These are phyloP conservation scores for Euphrasia confusa DNA, from an alignment of 257 asterid genomes.

Conservation along the genomic window DNA sequence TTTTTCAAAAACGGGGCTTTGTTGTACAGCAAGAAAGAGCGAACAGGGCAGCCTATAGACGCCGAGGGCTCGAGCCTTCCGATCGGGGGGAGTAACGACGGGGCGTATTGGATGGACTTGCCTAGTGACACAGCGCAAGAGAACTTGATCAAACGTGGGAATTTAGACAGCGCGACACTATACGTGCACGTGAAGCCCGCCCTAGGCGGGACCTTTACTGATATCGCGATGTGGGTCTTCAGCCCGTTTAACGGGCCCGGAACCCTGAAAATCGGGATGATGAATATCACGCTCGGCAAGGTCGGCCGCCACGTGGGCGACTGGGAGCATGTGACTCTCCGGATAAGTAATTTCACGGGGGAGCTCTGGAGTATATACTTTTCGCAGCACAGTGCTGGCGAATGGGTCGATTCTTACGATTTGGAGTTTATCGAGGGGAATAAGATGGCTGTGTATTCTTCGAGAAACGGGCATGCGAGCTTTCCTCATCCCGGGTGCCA, in stretches of 20 bases:
- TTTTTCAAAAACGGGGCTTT: slow-evolving; percentile 71
- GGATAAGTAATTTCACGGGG: slow-evolving; percentile 78
- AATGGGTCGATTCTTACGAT: slow-evolving; percentile 69
- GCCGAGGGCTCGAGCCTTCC: slow-evolving; percentile 72
- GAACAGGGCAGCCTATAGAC: slow-evolving; percentile 48
- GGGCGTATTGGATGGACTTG: slow-evolving; percentile 79
- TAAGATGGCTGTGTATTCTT: slow-evolving; percentile 65
- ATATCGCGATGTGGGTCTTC: slow-evolving; percentile 83
- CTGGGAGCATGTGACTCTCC: slow-evolving; percentile 95
- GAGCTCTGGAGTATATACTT: slow-evolving; percentile 84
- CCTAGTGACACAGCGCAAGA: slow-evolving; percentile 47
- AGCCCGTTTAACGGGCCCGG: slow-evolving; percentile 92
- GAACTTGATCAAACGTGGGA: slow-evolving; percentile 46
- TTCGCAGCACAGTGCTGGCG: slow-evolving; percentile 95
- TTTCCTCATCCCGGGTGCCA: slow-evolving; percentile 78
- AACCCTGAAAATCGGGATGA: slow-evolving; percentile 58
- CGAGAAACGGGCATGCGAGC: slow-evolving; percentile 83
- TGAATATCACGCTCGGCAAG: slow-evolving; percentile 52
- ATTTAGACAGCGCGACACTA: slow-evolving; percentile 67
- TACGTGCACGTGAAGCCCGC: slow-evolving; percentile 89
- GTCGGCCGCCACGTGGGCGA: slow-evolving; percentile 92
- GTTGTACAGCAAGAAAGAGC: slow-evolving; percentile 35
- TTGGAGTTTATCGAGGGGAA: slow-evolving; percentile 75
- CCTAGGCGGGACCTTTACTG: slow-evolving; percentile 81
- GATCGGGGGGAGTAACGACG: slow-evolving; percentile 64